Percentiles rank a stretch among this genome's conserved stretches.
Conservation (phyloP, 108 stramenopile species). For the Nannochloropsis granulata region DNA sequence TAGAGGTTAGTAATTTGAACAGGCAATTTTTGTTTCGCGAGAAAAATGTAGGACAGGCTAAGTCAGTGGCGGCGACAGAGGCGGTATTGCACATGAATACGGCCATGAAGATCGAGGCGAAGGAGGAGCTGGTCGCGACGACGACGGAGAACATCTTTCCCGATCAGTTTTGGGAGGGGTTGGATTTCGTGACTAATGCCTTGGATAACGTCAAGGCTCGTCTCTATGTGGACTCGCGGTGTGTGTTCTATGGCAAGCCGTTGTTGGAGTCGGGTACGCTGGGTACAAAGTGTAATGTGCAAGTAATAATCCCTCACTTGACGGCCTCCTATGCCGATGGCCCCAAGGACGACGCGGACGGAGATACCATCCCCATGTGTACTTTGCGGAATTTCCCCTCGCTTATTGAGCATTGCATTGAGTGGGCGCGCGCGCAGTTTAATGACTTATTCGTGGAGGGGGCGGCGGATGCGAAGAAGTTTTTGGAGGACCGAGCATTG, state of each 20-base stretch:
- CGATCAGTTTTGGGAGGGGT: constrained; percentile 60
- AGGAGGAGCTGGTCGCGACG: constrained; percentile 54
- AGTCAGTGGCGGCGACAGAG: constrained; percentile 50
- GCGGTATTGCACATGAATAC: constrained; percentile 61
- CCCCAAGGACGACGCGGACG: constrained; percentile 50
- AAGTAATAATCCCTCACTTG: constrained; percentile 52
- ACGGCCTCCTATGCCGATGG: constrained; percentile 66
- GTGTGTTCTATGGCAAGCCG: constrained; percentile 66
- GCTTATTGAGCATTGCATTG: constrained; percentile 68
- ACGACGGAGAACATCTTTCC: constrained; percentile 59
- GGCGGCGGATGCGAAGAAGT: constrained; percentile 30
- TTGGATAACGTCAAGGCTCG: constrained; percentile 72
- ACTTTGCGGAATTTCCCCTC: constrained; percentile 65
- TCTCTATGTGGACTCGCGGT: constrained; percentile 50
- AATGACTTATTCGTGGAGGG: constrained; percentile 38
- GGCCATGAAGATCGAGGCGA: constrained; percentile 17
- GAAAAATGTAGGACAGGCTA: constrained; percentile 63
- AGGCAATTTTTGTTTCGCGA: constrained; percentile 71
- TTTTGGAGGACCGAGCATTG: constrained; percentile 23
- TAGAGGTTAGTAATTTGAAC: constrained; percentile 62
- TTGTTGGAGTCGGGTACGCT: constrained; percentile 66
- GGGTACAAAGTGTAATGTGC: constrained; percentile 49
- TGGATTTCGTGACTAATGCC: constrained; percentile 64
- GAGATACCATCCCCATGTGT: constrained; percentile 72
- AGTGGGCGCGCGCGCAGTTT: constrained; percentile 56